Percentiles rank a stretch among this genome's conserved stretches.
Conservation (phyloP, 2,329 filamentous ascomycete species). For the Monilinia aucupariae region DNA sequence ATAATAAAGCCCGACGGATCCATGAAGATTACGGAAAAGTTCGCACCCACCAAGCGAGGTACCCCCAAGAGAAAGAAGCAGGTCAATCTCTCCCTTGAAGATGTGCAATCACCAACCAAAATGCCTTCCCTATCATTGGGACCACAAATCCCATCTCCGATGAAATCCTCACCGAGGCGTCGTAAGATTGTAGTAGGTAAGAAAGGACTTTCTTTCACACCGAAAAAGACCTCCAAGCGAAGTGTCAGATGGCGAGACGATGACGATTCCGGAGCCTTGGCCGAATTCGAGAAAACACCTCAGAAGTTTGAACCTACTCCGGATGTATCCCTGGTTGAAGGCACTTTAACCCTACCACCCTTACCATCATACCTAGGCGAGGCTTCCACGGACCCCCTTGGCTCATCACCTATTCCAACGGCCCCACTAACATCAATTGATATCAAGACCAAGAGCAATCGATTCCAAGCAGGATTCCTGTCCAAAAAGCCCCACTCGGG, state of each 20-base stretch:
- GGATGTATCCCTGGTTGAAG: constrained; percentile 48
- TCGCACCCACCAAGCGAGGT: constrained; percentile 64
- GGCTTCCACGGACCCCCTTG: constrained; percentile 38
- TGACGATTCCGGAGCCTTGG: constrained; percentile 75
- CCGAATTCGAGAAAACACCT: constrained; percentile 88
- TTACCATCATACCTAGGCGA: constrained; percentile 48
- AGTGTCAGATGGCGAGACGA: constrained; percentile 91
- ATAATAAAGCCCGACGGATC: constrained; percentile 85
- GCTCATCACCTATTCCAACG: constrained; percentile 49
- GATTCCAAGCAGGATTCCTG: constrained; percentile 86
- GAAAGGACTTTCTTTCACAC: constrained; percentile 77
- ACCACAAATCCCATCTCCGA: constrained; percentile 51
- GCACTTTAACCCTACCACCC: constrained; percentile 39
- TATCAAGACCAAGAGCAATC: constrained; percentile 59
- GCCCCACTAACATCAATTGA: constrained; percentile 55
- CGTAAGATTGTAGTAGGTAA: constrained; percentile 58
- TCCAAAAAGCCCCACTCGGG: constrained; percentile 51
- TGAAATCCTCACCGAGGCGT: constrained; percentile 74
- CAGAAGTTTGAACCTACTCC: constrained; percentile 59
- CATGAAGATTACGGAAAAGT: constrained; percentile 53
- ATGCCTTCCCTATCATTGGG: constrained; percentile 38
- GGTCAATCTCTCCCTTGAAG: constrained; percentile 33
- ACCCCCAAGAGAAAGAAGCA: constrained; percentile 71
- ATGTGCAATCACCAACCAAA: constrained; percentile 30
- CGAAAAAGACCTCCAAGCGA: constrained; percentile 71